Evolutionary conservation across 2,329 filamentous ascomycete genomes (phyloP).

Genomic region (Neofusicoccum sp.): DNA sequence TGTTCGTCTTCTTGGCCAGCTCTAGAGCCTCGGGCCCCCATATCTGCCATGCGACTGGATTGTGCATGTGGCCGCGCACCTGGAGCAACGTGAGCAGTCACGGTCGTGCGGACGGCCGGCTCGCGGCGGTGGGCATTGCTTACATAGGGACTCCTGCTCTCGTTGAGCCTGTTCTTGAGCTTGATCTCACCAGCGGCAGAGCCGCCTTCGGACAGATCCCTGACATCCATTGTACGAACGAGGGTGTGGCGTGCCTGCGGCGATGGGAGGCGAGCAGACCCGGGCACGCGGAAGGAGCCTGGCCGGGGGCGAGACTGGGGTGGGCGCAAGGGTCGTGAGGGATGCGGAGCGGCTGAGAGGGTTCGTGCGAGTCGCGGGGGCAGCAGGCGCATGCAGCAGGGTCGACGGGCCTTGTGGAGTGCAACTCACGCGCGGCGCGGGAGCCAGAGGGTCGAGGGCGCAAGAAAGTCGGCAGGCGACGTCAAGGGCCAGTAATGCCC

Average conservation of each 20-base stretch:
- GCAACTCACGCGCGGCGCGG: neutral
- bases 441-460: conserved; percentile 5
- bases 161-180: conserved; percentile 52
- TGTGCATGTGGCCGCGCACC: conserved; percentile 72
- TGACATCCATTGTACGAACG: conserved; percentile 30
- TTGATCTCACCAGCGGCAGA: neutral
- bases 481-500: conserved; percentile 10
- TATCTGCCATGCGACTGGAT: conserved; percentile 88
- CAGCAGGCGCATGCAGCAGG: neutral
- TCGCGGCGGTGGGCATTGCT: conserved; percentile 26
- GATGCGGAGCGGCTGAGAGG: neutral
- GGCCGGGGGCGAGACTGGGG: neutral
- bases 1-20: conserved; percentile 76
- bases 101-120: conserved; percentile 4
- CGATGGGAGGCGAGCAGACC: neutral
- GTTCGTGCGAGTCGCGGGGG: neutral
- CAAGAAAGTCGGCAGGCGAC: conserved; percentile 7
- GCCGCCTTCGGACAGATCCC: conserved; percentile 22
- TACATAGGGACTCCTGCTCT: conserved; percentile 68
- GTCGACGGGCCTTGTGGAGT: neutral
- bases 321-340: neutral
- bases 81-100: conserved; percentile 29
- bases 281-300: neutral
- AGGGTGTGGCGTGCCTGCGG: neutral
- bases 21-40: conserved; percentile 75